A percentile compares a stretch with the other conserved stretches of the same genome.
phyloP scores from a whole-genome alignment of 345 rosid species.

The Reutealis trisperma region DNA sequence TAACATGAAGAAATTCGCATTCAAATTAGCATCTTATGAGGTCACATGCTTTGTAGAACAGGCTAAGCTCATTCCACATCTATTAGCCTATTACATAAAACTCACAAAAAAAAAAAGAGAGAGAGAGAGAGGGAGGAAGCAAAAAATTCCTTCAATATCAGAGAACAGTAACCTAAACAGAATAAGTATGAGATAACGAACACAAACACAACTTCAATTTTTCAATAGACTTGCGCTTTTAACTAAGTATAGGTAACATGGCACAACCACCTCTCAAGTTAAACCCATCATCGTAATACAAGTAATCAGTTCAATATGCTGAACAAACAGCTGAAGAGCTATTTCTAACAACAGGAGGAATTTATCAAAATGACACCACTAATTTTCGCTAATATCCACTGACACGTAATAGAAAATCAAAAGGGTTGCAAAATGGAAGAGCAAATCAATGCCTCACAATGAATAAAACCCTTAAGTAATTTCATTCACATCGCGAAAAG shows the following conservation, averaged over 20 bases:
- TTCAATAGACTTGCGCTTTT: neutral
- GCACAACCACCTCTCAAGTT: too few relatives aligned
- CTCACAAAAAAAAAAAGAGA: neutral
- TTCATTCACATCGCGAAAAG: neutral
- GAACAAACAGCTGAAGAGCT: neutral
- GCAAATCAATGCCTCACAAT: neutral
- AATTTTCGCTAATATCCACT: too few relatives aligned
- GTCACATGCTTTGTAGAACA: neutral
- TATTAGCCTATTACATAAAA: too few relatives aligned
- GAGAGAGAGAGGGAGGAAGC: neutral
- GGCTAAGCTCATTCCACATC: neutral
- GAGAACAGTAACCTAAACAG: neutral
- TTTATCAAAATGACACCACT: neutral
- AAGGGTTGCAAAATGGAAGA: neutral
- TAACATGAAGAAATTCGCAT: neutral
- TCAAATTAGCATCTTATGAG: neutral
- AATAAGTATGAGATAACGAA: neutral
- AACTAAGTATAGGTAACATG: too few relatives aligned
- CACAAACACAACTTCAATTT: neutral
- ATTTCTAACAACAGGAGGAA: neutral
- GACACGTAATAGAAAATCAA: neutral
- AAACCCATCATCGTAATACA: too few relatives aligned
- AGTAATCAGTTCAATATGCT: neutral
- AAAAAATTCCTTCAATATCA: neutral
- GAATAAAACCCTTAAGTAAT: neutral